Evolutionary conservation across 2,329 filamentous ascomycete species (phyloP).

Genomic region (Aspergillus ochraceus): DNA sequence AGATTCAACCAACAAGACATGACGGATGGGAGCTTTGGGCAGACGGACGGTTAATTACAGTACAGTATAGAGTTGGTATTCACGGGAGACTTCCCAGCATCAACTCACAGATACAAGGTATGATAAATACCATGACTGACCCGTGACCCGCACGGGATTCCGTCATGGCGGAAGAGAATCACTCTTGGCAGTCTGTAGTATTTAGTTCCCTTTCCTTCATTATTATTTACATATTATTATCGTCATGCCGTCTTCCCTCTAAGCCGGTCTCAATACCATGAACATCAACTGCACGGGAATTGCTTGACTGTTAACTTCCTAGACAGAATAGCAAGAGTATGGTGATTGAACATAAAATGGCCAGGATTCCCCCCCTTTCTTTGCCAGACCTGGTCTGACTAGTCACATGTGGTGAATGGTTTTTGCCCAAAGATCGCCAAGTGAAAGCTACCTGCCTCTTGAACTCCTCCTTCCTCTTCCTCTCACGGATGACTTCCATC

Average conservation of each 20-base stretch:
- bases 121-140: neutral
- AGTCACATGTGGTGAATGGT: neutral
- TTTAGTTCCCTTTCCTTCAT: no score
- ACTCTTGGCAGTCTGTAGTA: no score
- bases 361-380: neutral
- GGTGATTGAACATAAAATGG: neutral
- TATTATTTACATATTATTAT: no score
- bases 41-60: neutral
- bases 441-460: no score
- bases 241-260: no score
- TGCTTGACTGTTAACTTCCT: no score
- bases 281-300: no score
- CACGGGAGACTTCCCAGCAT: no score
- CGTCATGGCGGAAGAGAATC: neutral
- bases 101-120: no score
- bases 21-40: neutral
- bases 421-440: no score
- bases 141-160: neutral
- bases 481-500: neutral
- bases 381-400: neutral
- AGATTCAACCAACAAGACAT: conserved; percentile 7
- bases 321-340: neutral
- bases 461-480: neutral
- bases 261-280: no score
- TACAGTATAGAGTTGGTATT: neutral